phyloP scores from a whole-genome alignment of 305 asterid genomes.

The Salvia sclarea region DNA sequence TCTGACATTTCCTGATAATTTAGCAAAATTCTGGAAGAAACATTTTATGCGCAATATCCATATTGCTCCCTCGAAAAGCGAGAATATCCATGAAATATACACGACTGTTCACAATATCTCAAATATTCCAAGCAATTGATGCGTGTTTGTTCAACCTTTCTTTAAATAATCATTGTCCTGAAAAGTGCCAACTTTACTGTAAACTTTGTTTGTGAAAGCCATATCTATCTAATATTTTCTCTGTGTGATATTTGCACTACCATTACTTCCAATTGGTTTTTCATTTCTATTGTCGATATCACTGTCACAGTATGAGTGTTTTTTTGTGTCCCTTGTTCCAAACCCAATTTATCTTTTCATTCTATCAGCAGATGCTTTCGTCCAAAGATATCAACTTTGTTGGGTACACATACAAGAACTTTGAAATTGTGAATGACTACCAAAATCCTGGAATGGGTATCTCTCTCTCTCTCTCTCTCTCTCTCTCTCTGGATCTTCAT shows the following conservation, averaged over 20 bases:
- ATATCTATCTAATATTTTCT: conserved; percentile 2
- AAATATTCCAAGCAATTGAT: not conserved
- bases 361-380: conserved; percentile 75
- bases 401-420: conserved; percentile 95
- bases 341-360: conserved; percentile 30
- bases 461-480: conserved; percentile 34
- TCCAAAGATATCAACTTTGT: conserved; percentile 95
- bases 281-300: not conserved
- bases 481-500: conserved; percentile 15
- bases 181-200: not conserved
- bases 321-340: conserved; percentile 13
- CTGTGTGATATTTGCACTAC: conserved; percentile 7
- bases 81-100: not conserved
- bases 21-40: not conserved
- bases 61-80: not conserved
- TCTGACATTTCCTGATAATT: not conserved
- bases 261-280: not conserved
- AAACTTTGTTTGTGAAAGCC: conserved; percentile 16
- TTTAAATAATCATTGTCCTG: conserved; percentile 19
- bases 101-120: not conserved
- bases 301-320: not conserved
- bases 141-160: not conserved
- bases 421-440: conserved; percentile 10
- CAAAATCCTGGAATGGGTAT: too few species aligned
- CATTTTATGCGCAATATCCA: not conserved